Percentiles rank a stretch among this genome's conserved stretches.
Conservation (phyloP, 116 monocot species). For the Cymodocea nodosa region DNA sequence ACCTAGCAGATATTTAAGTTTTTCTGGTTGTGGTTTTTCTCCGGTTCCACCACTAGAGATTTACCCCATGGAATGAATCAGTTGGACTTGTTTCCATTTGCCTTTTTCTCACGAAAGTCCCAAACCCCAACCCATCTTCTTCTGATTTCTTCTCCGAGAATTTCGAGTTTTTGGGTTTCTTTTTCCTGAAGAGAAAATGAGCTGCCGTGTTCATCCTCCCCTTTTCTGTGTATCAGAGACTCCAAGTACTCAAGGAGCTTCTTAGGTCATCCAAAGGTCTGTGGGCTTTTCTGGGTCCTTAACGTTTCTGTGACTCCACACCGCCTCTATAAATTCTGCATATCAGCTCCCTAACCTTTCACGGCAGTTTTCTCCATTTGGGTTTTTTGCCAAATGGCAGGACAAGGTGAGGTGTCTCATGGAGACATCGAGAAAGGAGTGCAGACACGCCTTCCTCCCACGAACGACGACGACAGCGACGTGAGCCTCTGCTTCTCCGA, state of each 20-base stretch:
- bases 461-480: constrained; percentile 35
- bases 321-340: not conserved
- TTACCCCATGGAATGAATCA: no score
- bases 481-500: constrained; percentile 53
- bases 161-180: not conserved
- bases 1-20: no score
- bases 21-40: no score
- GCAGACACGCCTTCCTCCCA: not conserved
- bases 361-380: not conserved
- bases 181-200: not conserved
- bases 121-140: no score
- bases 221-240: not conserved
- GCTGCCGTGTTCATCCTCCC: not conserved
- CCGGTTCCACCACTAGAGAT: no score
- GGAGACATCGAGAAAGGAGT: constrained; percentile 32
- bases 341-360: not conserved
- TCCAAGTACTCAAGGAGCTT: not conserved
- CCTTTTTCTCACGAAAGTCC: no score
- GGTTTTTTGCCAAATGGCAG: constrained; percentile 18
- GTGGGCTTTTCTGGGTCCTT: not conserved
- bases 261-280: constrained; percentile 1
- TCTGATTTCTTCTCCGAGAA: no score
- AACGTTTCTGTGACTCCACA: not conserved
- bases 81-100: no score
- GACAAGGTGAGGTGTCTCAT: constrained; percentile 21